Percentiles rank a stretch among this genome's conserved stretches.
Conservation (phyloP, 768 basidiomycete species). For the Leccinum incarnatum region DNA sequence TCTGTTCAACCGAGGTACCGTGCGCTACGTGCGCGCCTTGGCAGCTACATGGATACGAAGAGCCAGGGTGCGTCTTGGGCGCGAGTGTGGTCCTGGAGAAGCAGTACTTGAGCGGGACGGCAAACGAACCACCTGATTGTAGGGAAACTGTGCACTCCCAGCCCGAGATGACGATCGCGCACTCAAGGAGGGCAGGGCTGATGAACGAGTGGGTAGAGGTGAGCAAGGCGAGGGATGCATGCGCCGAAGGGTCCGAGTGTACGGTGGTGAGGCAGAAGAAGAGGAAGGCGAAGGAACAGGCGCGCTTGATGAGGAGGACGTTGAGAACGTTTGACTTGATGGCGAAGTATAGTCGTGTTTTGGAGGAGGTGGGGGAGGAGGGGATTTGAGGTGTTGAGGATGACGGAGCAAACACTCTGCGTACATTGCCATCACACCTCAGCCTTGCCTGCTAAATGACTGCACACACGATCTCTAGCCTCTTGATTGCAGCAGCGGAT, state of each 20-base stretch:
- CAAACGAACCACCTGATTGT: conserved; percentile 51
- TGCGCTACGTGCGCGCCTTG: conserved; percentile 39
- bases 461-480: too few species aligned
- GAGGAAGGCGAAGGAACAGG: conserved; percentile 71
- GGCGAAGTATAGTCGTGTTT: conserved; percentile 63
- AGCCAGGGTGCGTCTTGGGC: conserved; percentile 21
- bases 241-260: conserved; percentile 45
- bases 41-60: conserved; percentile 44
- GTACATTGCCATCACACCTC: conserved; percentile 14
- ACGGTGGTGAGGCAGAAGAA: conserved; percentile 49
- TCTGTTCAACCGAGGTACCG: conserved; percentile 59
- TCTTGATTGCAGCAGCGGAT: too few species aligned
- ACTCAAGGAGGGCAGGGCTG: conserved; percentile 72
- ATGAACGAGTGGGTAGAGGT: conserved; percentile 86
- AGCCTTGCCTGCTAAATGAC: too few species aligned
- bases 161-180: conserved; percentile 63
- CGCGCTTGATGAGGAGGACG: conserved; percentile 83
- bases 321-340: conserved; percentile 71
- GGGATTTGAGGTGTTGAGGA: conserved; percentile 84
- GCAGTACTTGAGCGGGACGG: conserved; percentile 60
- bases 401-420: conserved; percentile 62
- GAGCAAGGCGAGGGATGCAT: conserved; percentile 68
- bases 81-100: conserved; percentile 48
- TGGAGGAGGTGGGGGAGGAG: conserved; percentile 58
- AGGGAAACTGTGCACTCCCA: conserved; percentile 68